Percentiles rank a stretch among this genome's conserved stretches.
phyloP scores from a whole-genome alignment of 2,329 filamentous ascomycete genomes.

The Bipolaris sorokiniana region DNA sequence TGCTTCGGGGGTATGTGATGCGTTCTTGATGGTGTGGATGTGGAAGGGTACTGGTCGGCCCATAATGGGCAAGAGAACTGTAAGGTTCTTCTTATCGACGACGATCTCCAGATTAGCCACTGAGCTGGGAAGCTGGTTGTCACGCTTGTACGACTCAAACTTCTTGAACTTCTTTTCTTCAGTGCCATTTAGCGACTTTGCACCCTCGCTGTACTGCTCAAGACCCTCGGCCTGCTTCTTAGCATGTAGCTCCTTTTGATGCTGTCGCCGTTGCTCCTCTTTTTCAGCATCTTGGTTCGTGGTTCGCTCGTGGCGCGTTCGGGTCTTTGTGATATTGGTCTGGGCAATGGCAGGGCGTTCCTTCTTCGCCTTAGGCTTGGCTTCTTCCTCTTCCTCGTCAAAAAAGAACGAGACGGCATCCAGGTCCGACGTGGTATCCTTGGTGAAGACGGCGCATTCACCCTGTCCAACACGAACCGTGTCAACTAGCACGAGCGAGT shows the following conservation, averaged over 20 bases:
- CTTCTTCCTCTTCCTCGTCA: conserved; percentile 86
- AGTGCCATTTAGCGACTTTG: conserved; percentile 82
- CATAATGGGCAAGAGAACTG: conserved; percentile 94
- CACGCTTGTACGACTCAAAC: conserved; percentile 98
- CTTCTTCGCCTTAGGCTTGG: conserved; percentile 87
- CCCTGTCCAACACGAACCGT: conserved; percentile 82
- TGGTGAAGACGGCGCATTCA: conserved; percentile 90
- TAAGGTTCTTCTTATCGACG: conserved; percentile 87
- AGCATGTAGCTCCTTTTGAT: conserved; percentile 85
- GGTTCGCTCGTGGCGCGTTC: conserved; percentile 87
- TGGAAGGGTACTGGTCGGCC: conserved; percentile 97
- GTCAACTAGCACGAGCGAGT: conserved; percentile 89
- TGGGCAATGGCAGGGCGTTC: conserved; percentile 86
- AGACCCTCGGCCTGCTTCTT: conserved; percentile 89
- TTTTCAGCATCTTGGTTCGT: conserved; percentile 88
- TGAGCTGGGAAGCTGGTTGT: conserved; percentile 85
- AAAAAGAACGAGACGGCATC: conserved; percentile 99
- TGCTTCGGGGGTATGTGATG: conserved; percentile 94
- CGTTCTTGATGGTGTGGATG: conserved; percentile 98
- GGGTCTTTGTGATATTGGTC: conserved; percentile 93
- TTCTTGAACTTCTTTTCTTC: conserved; percentile 98
- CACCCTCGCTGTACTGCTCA: conserved; percentile 83
- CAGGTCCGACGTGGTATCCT: conserved; percentile 86
- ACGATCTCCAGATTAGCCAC: conserved; percentile 87
- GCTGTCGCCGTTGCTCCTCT: conserved; percentile 83